Base-by-base conservation (phyloP, 768 basidiomycete species). In the Panellus pusillus region DNA sequence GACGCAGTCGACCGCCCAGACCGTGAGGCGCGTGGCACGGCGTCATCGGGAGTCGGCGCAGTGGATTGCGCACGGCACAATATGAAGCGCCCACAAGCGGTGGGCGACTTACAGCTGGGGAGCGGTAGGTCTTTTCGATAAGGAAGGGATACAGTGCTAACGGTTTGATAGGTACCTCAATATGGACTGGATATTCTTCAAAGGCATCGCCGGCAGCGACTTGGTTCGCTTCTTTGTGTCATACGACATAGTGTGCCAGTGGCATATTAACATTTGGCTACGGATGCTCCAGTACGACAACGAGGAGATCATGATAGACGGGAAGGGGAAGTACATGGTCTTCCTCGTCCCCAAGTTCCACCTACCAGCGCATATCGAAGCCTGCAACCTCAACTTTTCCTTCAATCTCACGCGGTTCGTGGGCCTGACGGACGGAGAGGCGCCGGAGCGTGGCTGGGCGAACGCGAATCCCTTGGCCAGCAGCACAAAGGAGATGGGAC, bases 401-500 rank as follows among this genome's bases (percentile, higher is more conserved):
- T 63, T 70, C 47, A 67, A 69, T 40, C 58, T 54, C 37, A 61
- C 51, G 17, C 54, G 50, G 17, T 19, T 60, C 17, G 73, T 73
- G 40, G 75, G 73, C 20, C 70, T 73, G n/a, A 64, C 74, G 6
- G 62, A 67, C 3, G 70, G 65, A 0, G 75, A 79, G 45, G 61
- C 62, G 0, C 55, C 63, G 0, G 62, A 68, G 38, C 70, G 74
- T 14, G 72, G 72, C 0, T 70, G 65, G 62, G 50, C 62, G 0
- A 68, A 60, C 1, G 51, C 66, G 2, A 74, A 77, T 52, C 53
- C 60, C 0, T 49, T 68, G 0, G 70, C 72, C 1, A 50, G 56
- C 0, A 73, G 72, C 43, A 75, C 72, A 0, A 59, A 58, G 9
- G 70, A 75, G 24, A 75, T 74, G 72, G 71, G 70, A 1, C 63